Base-by-base conservation (phyloP, 2,329 filamentous ascomycete genomes). In the Blastomyces silverae region DNA sequence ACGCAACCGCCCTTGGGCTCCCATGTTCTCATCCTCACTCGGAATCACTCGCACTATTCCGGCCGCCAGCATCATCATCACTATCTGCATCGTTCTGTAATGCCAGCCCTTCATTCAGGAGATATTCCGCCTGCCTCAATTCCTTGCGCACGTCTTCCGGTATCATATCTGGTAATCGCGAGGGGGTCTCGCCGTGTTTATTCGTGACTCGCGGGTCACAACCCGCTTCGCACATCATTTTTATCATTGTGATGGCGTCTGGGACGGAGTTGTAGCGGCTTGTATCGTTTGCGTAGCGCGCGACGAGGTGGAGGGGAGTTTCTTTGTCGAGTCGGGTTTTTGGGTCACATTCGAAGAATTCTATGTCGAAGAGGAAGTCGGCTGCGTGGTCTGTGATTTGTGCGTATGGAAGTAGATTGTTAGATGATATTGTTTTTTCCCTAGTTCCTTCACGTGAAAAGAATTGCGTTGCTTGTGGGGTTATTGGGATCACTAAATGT, bases 191-290 rank as follows among this genome's bases (percentile, higher is more conserved):
- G 37, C 77, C 76, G 63, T 79, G 76, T 68, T 79, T 80, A 68
- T 82, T 81, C 67, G 76, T 75, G 64, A 81, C 77, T 46, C 80
- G 76, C 10, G 79, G 79, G 69, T 81, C 79, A 65, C 78, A 80
- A 56, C 79, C 79, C 34, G 79, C 79, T 58, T 81, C 79, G 65
- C 79, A 78, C 75, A 80, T 79, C 79, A 81, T 81, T 67, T 77
- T 76, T 66, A 80, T 75, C 79, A 81, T 81, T 42, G 75, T 78
- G 31, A 74, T 67, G 15, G 79, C 79, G 7, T 80, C 65, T 39
- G 77, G 73, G 31, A 74, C 66, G 63, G 80, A 77, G 22, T 61
- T 61, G 44, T 61, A 61, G 20, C 59, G 42, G 44, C 59, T 61
- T 66, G 79, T 79, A 58, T 81, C 79, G 64, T 79, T 80, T 69